Base-by-base conservation (phyloP, 495 filamentous ascomycete genomes). In the Aspergillus heteromorphus region DNA sequence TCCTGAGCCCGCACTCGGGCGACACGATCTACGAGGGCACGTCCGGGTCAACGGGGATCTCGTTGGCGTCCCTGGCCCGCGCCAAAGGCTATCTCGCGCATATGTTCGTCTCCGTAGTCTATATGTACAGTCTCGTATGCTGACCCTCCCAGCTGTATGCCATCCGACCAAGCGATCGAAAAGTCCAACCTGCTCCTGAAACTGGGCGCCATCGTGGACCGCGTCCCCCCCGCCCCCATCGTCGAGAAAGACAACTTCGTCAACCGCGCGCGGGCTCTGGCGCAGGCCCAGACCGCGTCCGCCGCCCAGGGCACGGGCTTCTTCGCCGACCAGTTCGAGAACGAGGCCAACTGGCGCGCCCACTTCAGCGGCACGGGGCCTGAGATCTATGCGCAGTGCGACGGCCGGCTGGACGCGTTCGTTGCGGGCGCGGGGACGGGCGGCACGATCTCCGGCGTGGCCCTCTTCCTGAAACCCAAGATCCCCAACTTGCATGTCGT, bases 1-100 rank as follows among this genome's bases (percentile, higher is more conserved):
- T 92, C 8, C 71, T 99, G 47, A 81, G 74, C 5, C 93, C 95
- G 0, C 74, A 87, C 62, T 84, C 86, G 19, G 92, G 92, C 51
- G 95, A 97, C 64, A 91, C 85, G 18, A 87, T 99, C 61, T 99
- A 97, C 72, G 93, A 99, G 73, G 93, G 95, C 45, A 99, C 95
- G 6, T 92, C 95, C 11, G 93, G 93, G 51, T 91, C 87, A 50
- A 96, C 90, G 0, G 92, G 92, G 5, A 96, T 98, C 56, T 97
- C 93, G 4, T 77, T 99, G 18, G 95, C 95, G 3, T 86, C 87
- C 2, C 78, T 99, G 43, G 90, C 89, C 34, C 80, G 91, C 57
- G 92, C 93, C 17, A 82, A 85, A 59, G 95, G 95, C 16, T 97
- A 97, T 68, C 77, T 87, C 38, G 90, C 91, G 6, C 87, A 97